phyloP scores from a whole-genome alignment of 1,284 basidiomycete genomes.

The Ustilago nuda region DNA sequence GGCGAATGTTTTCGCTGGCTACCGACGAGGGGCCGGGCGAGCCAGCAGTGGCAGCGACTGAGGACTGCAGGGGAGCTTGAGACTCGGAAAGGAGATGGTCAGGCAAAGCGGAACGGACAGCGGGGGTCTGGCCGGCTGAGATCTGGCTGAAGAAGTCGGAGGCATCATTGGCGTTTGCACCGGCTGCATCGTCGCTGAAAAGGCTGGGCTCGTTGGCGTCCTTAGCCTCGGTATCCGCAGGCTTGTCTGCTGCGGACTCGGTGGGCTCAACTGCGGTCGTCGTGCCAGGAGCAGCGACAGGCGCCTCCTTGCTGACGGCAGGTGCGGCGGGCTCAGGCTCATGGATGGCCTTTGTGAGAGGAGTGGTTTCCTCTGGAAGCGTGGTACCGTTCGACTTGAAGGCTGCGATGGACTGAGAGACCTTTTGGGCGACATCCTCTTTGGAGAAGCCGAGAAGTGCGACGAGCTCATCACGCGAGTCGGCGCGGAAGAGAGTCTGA shows the following conservation, averaged over 20 bases:
- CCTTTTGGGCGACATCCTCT: slow-evolving; percentile 81
- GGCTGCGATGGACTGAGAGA: slow-evolving; percentile 83
- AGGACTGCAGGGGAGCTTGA: slow-evolving; percentile 35
- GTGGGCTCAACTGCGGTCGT: slow-evolving; percentile 6
- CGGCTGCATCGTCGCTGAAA: slow-evolving; percentile 81
- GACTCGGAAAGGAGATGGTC: slow-evolving; percentile 77
- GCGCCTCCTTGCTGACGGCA: slow-evolving; percentile 70
- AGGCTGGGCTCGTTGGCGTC: slow-evolving; percentile 75
- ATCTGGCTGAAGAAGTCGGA: slow-evolving; percentile 90
- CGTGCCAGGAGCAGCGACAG: slow-evolving; percentile 72
- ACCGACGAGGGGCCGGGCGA: slow-evolving; percentile 76
- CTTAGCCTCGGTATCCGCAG: slow-evolving; percentile 70
- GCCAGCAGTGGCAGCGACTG: slow-evolving; percentile 72
- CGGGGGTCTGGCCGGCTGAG: slow-evolving; percentile 18
- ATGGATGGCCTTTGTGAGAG: slow-evolving; percentile 63
- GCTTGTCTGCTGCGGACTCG: slow-evolving; percentile 10
- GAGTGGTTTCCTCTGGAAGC: slow-evolving; percentile 62
- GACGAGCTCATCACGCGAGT: slow-evolving; percentile 90
- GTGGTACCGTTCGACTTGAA: slow-evolving; percentile 69
- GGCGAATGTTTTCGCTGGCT: slow-evolving; percentile 75
- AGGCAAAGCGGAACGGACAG: slow-evolving; percentile 73
- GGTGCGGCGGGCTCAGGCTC: slow-evolving; percentile 46
- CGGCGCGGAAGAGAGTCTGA: slow-evolving; percentile 85
- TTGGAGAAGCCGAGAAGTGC: slow-evolving; percentile 93
- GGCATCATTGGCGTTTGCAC: slow-evolving; percentile 75